Base-by-base conservation (phyloP, 2,329 filamentous ascomycete genomes). In the Zarea fungicola region DNA sequence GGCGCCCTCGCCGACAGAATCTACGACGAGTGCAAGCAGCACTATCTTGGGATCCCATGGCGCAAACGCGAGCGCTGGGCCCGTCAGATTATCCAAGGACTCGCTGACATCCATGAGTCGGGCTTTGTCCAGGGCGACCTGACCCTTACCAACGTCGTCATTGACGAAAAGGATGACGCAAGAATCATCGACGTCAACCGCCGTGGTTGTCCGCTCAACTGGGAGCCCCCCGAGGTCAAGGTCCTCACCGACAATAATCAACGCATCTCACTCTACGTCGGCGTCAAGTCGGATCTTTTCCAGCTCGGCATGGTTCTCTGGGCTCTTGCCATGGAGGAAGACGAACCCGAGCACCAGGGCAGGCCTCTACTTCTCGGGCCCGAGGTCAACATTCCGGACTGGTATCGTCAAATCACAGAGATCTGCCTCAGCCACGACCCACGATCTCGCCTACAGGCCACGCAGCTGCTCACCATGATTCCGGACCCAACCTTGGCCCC, bases 101-200 rank as follows among this genome's bases (percentile, higher is more conserved):
- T 99, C 3, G 84, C 88, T 1, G 90, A 96, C 59, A 92, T 99
- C 25, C 93, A 99, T 60, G 92, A 97, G 65, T 85, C 89, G 19
- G 93, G 93, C 5, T 97, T 95, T 64, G 93, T 99, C 10, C 93
- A 99, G 62, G 93, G 93, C 21, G 93, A 99, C 63, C 96, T 99
- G 56, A 99, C 93, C 0, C 75, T 99, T 23, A 96, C 91, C 5
- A 99, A 99, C 63, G 95, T 99, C 55, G 93, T 99, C 53, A 86
- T 99, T 60, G 89, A 97, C 64, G 76, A 78, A 11, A 70, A 86
- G 36, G 84, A 90, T 61, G 79, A 96, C 61, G 93, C 92, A 8
- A 92, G 95, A 60, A 97, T 99, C 56, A 99, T 99, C 62, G 93
- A 99, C 66, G 96, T 99, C 71, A 99, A 99, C 69, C 80, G 93